Base-by-base conservation (phyloP, 2,329 filamentous ascomycete genomes). In the Colletotrichum magnum region DNA sequence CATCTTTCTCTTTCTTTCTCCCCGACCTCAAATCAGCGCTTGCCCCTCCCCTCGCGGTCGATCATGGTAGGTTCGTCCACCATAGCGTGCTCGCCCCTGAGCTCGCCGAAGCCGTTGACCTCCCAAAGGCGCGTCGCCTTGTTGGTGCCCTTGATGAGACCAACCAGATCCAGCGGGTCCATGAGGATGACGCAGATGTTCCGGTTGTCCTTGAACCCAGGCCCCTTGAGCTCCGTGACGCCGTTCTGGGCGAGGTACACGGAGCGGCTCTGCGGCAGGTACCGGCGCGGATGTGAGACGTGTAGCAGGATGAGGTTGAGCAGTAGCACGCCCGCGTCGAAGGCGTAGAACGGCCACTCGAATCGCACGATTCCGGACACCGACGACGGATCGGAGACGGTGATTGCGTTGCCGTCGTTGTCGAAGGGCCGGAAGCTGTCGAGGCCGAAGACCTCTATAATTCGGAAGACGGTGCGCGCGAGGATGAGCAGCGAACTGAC, bases 311-410 rank as follows among this genome's bases (percentile, higher is more conserved):
- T 67, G 2, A 79, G 75, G 68, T 84, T 83, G 45, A 74, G 7
- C 1, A 84, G 65, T 82, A 84, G 84, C 12, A 83, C 72, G 0
- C 70, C 66, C 1, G 77, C 80, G 75, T 85, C 83, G 57, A 85
- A 85, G 45, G 84, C 76, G 67, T 79, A 84, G 69, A 85, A 85
- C 66, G 77, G 84, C 80, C 79, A 83, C 74, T 85, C 83, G 61
- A 83, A 81, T 10, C 81, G 75, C 13, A 83, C 18, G 5, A 84
- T 70, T 0, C 81, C 80, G 13, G 74, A 79, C 1, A 82, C 58
- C 1, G 51, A 45, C n/a, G 6, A 45, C 6, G 72, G 57, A 59
- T 78, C 77, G 36, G 74, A 63, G 32, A 36, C 9, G 9, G 32
- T 10, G 7, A 36, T 2, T 0, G 32, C 32, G 32, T 36, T 36